These are phyloP conservation scores for Santalum album DNA, from an alignment of 164 flowering plant species.

Conservation along the genomic window DNA sequence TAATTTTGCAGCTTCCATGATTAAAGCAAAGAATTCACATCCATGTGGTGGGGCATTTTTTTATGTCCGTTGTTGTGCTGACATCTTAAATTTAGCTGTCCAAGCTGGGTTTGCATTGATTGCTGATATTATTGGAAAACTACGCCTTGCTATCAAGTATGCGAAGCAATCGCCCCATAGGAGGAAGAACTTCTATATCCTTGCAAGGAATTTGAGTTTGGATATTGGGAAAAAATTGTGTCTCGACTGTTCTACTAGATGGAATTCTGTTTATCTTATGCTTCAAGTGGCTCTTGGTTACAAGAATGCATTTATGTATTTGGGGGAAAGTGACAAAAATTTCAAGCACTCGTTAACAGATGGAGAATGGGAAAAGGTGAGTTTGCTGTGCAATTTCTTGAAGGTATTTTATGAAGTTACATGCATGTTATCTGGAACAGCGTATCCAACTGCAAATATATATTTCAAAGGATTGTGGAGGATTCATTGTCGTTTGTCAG, in stretches of 20 bases:
- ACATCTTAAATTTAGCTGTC: background rate
- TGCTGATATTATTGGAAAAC: background rate
- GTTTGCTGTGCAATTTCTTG: background rate
- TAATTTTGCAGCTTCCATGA: background rate
- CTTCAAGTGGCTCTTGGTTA: background rate
- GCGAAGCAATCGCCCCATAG: background rate
- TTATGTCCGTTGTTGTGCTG: background rate
- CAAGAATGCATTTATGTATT: background rate
- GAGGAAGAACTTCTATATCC: background rate
- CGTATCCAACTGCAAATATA: background rate
- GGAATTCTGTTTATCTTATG: background rate
- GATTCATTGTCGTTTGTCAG: slow-evolving; percentile 1
- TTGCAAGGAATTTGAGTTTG: background rate
- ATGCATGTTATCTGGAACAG: background rate
- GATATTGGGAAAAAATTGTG: slow-evolving; percentile 2
- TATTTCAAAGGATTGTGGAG: background rate
- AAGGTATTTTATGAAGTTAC: slow-evolving; percentile 1
- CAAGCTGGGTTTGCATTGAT: background rate
- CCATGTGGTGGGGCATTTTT: slow-evolving; percentile 1
- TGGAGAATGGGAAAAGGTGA: background rate
- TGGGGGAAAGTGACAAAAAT: background rate
- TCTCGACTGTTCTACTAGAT: background rate
- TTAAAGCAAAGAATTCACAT: background rate
- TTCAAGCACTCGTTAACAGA: background rate
- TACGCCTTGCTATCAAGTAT: background rate